phyloP scores from a whole-genome alignment of 163 green algal species.

The Prototheca cutis region DNA sequence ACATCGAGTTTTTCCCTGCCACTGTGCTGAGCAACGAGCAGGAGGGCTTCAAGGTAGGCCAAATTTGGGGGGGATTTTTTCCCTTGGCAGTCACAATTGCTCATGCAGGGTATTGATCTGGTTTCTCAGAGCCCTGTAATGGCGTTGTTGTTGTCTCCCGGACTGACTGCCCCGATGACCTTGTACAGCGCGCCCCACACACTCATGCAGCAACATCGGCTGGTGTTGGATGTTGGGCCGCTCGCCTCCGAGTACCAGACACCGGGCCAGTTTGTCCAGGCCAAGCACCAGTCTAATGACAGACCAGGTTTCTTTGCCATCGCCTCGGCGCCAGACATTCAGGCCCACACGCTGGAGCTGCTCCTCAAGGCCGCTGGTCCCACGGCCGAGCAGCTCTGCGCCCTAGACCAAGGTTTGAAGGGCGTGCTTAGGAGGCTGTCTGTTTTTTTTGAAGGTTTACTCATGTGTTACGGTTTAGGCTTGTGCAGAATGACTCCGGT shows the following conservation, averaged over 20 bases:
- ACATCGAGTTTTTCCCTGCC: constrained; percentile 24
- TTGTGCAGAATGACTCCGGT: not conserved
- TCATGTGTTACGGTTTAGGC: no score
- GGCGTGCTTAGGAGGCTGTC: no score
- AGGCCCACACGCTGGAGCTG: constrained; percentile 43
- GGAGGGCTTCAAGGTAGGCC: constrained; percentile 1
- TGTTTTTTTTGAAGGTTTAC: no score
- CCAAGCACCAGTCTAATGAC: constrained; percentile 54
- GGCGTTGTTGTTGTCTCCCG: not conserved
- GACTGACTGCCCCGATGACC: not conserved
- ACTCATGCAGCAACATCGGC: not conserved
- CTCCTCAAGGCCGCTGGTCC: constrained; percentile 48
- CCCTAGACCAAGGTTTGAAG: not conserved
- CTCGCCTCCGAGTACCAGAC: constrained; percentile 52
- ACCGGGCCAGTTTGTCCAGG: constrained; percentile 73
- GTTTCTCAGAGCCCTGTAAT: not conserved
- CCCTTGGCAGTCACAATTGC: not conserved
- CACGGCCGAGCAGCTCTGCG: constrained; percentile 42
- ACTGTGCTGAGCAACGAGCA: constrained; percentile 30
- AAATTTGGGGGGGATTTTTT: not conserved
- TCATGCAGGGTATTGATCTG: not conserved
- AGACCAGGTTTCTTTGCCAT: constrained; percentile 93
- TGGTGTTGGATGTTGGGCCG: constrained; percentile 6
- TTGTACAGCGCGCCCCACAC: not conserved
- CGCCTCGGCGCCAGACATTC: constrained; percentile 38